phyloP scores from a whole-genome alignment of 2,329 filamentous ascomycete genomes.

The Cytospora chrysosperma region DNA sequence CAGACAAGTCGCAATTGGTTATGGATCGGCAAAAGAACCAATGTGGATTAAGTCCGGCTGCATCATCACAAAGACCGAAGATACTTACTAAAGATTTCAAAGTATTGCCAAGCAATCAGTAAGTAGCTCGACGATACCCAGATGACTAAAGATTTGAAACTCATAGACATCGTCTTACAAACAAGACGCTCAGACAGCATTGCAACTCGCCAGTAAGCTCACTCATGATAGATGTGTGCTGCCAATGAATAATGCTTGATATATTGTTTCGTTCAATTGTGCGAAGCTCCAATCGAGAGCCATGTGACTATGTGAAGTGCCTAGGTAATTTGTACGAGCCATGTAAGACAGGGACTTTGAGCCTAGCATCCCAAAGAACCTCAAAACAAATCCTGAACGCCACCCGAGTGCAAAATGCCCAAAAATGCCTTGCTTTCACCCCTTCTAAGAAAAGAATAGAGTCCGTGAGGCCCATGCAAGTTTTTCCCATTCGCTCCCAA shows the following conservation, averaged over 20 bases:
- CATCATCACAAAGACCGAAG: not conserved
- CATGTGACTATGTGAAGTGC: not conserved
- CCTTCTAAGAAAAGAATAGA: not conserved
- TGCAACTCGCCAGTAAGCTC: too few species aligned
- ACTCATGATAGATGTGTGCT: too few species aligned
- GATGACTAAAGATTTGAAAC: slow-evolving; percentile 25
- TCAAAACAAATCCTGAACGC: not conserved
- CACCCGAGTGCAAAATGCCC: not conserved
- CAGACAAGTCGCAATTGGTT: not conserved
- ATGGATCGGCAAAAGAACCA: not conserved
- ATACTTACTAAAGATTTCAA: slow-evolving; percentile 15
- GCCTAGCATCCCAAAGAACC: not conserved
- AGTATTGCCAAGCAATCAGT: slow-evolving; percentile 12
- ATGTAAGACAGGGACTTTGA: not conserved
- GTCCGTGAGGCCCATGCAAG: slow-evolving; percentile 14
- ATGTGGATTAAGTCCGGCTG: not conserved
- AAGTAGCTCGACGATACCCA: not conserved
- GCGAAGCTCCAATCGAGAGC: not conserved
- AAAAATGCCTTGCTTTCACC: slow-evolving; percentile 6
- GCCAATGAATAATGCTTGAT: too few species aligned
- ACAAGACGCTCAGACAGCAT: too few species aligned
- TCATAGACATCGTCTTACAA: not conserved
- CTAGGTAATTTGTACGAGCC: not conserved
- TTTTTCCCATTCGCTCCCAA: slow-evolving; percentile 4
- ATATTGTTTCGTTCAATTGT: not conserved